These are phyloP conservation scores for Hymenoscyphus fraxineus DNA, from an alignment of 2,329 filamentous ascomycete genomes.

Conservation along the genomic window DNA sequence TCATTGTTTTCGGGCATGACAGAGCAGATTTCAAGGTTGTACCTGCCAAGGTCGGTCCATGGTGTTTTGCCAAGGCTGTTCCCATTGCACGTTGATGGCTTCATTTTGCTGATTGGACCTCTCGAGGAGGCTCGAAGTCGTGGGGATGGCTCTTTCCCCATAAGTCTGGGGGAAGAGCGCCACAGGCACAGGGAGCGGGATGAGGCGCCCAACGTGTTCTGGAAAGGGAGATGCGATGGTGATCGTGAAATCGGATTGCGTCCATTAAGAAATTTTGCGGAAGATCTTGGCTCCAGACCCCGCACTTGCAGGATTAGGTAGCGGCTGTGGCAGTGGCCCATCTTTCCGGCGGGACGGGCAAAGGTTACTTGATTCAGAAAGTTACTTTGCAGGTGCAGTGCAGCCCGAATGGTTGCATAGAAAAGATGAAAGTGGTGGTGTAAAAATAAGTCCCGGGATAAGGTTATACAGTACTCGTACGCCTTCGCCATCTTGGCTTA, in stretches of 20 bases:
- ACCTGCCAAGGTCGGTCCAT: neutral
- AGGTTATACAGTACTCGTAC: too few species aligned
- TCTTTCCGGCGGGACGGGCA: neutral
- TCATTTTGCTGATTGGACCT: constrained; percentile 3
- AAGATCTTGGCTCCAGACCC: neutral
- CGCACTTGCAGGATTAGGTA: neutral
- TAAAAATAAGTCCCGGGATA: neutral
- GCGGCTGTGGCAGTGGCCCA: neutral
- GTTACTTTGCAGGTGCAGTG: neutral
- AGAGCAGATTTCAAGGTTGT: neutral
- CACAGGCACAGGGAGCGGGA: neutral
- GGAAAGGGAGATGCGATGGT: neutral
- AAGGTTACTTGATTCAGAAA: neutral
- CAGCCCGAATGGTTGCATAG: neutral
- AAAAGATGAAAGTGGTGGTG: neutral
- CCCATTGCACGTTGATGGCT: neutral
- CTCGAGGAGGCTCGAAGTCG: neutral
- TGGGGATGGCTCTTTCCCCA: neutral
- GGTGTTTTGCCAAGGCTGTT: neutral
- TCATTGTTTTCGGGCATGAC: constrained; percentile 1
- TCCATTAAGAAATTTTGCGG: neutral
- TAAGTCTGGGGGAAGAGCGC: neutral
- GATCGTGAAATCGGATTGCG: neutral
- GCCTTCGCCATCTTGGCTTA: too few species aligned
- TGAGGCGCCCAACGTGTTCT: neutral